Conservation (phyloP, 2,329 filamentous ascomycete species). For the Cladophialophora bantiana region DNA sequence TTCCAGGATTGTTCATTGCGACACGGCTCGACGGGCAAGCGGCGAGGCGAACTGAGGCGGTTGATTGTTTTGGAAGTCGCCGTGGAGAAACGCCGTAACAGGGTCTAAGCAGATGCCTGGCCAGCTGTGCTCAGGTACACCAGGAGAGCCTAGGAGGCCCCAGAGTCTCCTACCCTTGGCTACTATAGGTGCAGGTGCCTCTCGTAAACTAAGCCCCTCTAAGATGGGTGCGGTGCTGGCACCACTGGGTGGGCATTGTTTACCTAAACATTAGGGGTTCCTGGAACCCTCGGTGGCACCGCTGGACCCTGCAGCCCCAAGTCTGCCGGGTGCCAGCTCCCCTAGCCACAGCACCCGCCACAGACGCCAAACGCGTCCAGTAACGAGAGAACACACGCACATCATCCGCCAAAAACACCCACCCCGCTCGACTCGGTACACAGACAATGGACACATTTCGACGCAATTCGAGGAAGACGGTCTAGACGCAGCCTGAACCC, state of each 20-base stretch:
- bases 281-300: too few relatives aligned
- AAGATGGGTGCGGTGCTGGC: background rate
- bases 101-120: too few relatives aligned
- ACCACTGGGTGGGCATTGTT: too few relatives aligned
- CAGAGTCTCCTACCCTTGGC: background rate
- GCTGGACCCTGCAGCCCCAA: slow-evolving; percentile 8
- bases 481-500: background rate
- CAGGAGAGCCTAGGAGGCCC: too few relatives aligned
- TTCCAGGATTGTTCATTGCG: background rate
- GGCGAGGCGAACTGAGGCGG: background rate
- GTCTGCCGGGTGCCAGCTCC: background rate
- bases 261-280: too few relatives aligned
- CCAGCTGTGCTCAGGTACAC: too few relatives aligned
- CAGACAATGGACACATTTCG: background rate
- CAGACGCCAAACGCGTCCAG: slow-evolving; percentile 19
- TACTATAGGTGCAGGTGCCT: background rate
- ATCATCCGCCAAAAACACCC: slow-evolving; percentile 1
- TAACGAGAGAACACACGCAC: slow-evolving; percentile 2
- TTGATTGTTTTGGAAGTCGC: background rate
- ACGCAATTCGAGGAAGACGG: background rate
- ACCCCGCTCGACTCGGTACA: slow-evolving; percentile 5
- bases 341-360: slow-evolving; percentile 6
- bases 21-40: background rate
- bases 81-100: background rate
- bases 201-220: slow-evolving; percentile 24